Percentiles rank a stretch among this genome's conserved stretches.
These are phyloP conservation scores for Fulvia fulva DNA, from an alignment of 2,329 filamentous ascomycete species.

Conservation along the genomic window DNA sequence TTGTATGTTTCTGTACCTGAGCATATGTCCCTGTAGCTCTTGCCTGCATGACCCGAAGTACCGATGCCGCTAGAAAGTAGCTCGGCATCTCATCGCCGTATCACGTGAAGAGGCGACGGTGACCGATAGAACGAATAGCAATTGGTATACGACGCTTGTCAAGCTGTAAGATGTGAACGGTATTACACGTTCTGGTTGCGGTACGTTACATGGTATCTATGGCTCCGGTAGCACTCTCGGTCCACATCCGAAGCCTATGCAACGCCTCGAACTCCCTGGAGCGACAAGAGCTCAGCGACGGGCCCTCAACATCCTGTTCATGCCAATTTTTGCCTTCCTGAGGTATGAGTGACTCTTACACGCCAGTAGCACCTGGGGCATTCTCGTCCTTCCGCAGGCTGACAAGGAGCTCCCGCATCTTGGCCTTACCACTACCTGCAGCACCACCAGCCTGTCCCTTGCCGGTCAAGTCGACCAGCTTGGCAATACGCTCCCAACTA, in stretches of 20 bases:
- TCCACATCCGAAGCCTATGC: background rate
- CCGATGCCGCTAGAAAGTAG: background rate
- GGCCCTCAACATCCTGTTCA: background rate
- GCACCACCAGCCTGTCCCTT: constrained; percentile 86
- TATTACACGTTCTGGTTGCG: background rate
- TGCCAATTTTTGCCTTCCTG: background rate
- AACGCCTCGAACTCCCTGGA: background rate
- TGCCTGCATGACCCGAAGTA: background rate
- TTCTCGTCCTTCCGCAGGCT: constrained; percentile 93
- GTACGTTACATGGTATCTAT: background rate
- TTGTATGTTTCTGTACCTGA: background rate
- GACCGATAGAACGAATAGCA: background rate
- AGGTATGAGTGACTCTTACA: constrained; percentile 2
- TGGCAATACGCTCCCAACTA: constrained; percentile 97
- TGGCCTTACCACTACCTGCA: constrained; percentile 87
- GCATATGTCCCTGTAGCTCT: background rate
- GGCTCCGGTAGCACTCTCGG: background rate
- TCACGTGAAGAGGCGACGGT: background rate
- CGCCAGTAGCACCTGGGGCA: constrained; percentile 56
- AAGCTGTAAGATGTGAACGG: background rate
- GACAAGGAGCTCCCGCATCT: constrained; percentile 85
- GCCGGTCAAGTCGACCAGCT: constrained; percentile 93
- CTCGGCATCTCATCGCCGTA: background rate
- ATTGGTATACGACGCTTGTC: background rate
- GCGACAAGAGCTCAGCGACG: background rate